Conservation (phyloP, 1,284 basidiomycete species). For the Psilocybe mexicana region DNA sequence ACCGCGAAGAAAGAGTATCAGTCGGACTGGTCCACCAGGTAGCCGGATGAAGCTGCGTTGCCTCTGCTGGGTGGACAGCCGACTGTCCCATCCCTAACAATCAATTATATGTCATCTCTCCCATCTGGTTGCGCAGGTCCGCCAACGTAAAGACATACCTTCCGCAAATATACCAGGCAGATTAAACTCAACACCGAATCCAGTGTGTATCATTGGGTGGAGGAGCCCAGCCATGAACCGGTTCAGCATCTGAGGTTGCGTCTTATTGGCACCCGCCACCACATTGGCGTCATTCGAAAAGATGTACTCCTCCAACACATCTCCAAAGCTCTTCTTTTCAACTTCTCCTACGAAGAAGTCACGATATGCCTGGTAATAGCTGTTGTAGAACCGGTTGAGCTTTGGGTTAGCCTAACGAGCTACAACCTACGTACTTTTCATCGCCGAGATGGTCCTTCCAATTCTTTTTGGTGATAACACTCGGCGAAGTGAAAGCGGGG, state of each 20-base stretch:
- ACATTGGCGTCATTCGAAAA: conserved; percentile 57
- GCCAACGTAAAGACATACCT: conserved; percentile 3
- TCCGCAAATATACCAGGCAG: conserved; percentile 20
- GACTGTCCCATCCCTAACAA: conserved; percentile 19
- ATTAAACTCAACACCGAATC: conserved; percentile 63
- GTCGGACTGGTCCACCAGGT: conserved; percentile 7
- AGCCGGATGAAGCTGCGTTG: conserved; percentile 4
- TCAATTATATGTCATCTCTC: neutral
- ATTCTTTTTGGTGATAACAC: conserved; percentile 41
- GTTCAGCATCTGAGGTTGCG: conserved; percentile 57
- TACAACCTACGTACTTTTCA: conserved; percentile 33
- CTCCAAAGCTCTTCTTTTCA: conserved; percentile 37
- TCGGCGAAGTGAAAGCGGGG: conserved; percentile 41
- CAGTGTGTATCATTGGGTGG: conserved; percentile 65
- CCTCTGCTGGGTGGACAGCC: conserved; percentile 14
- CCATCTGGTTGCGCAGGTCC: neutral
- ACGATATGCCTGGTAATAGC: conserved; percentile 61
- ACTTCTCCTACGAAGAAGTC: conserved; percentile 55
- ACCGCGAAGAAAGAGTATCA: conserved; percentile 11
- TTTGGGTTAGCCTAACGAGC: neutral
- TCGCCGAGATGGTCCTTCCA: conserved; percentile 52
- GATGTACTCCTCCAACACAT: conserved; percentile 53
- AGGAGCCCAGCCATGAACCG: conserved; percentile 58
- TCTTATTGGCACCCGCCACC: conserved; percentile 17
- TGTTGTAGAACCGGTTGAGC: conserved; percentile 24